Evolutionary conservation across 192 early-diverging fungal genomes (phyloP).

Genomic region (Entrophospora sp.): DNA sequence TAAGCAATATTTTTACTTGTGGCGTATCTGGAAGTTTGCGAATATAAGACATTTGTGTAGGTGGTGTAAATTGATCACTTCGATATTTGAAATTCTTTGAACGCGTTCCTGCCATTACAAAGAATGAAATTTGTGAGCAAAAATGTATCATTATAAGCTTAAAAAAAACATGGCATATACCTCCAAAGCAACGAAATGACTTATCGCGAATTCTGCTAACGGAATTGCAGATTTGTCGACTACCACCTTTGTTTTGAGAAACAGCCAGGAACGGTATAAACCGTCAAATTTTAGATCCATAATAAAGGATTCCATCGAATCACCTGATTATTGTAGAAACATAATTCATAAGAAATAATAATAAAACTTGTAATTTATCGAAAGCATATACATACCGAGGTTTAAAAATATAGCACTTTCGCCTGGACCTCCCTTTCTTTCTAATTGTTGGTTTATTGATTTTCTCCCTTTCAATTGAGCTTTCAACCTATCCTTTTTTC

Average conservation of each 20-base stretch:
- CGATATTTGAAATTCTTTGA: slow-evolving; percentile 20
- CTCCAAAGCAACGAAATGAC: slow-evolving; percentile 21
- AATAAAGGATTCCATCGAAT: slow-evolving; percentile 17
- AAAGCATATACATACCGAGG: slow-evolving; percentile 20
- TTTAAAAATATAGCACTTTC: slow-evolving; percentile 20
- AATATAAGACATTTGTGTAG: slow-evolving; percentile 17
- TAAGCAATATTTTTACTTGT: slow-evolving; percentile 19
- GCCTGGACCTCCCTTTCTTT: slow-evolving; percentile 19
- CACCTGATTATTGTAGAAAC: slow-evolving; percentile 15
- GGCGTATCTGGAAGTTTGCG: slow-evolving; percentile 14
- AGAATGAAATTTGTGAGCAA: slow-evolving; percentile 14
- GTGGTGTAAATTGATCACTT: slow-evolving; percentile 15
- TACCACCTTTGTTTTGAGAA: slow-evolving; percentile 14
- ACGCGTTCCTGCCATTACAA: slow-evolving; percentile 14
- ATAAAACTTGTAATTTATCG: not conserved
- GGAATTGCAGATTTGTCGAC: slow-evolving; percentile 21
- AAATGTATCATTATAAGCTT: slow-evolving; percentile 1
- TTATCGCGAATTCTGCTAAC: slow-evolving; percentile 15
- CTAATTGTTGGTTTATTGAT: slow-evolving; percentile 22
- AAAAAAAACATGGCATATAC: slow-evolving; percentile 13
- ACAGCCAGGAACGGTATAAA: slow-evolving; percentile 18
- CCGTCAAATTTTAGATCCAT: slow-evolving; percentile 20
- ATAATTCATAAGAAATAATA: slow-evolving; percentile 7
- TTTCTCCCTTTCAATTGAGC: slow-evolving; percentile 17
- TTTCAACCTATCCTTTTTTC: slow-evolving; percentile 17